Conservation (phyloP, 2,329 filamentous ascomycete species). For the Trichoderma sp. region DNA sequence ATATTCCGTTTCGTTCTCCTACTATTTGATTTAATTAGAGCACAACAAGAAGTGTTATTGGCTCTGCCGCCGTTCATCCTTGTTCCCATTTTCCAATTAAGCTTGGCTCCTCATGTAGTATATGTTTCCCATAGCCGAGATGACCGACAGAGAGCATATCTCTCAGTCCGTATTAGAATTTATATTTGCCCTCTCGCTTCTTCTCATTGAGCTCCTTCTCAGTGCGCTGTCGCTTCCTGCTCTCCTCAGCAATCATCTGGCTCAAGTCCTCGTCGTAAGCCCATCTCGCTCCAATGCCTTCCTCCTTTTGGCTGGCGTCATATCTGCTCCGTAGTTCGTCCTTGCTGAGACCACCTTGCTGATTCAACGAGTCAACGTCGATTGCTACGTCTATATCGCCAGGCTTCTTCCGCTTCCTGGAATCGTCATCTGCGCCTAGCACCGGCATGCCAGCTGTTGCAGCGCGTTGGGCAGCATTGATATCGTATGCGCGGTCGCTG, state of each 20-base stretch:
- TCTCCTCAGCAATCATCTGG: conserved; percentile 95
- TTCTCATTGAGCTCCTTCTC: conserved; percentile 78
- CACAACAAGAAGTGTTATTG: conserved; percentile 7
- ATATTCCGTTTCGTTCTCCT: not conserved
- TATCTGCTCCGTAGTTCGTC: conserved; percentile 82
- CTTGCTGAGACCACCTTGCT: conserved; percentile 78
- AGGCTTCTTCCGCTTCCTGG: conserved; percentile 88
- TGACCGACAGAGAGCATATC: not conserved
- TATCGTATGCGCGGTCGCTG: conserved; percentile 89
- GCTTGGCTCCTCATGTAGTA: not conserved
- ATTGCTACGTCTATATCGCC: conserved; percentile 93
- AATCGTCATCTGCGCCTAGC: conserved; percentile 78
- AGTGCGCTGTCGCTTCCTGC: conserved; percentile 84
- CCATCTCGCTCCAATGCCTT: conserved; percentile 70
- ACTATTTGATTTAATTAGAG: not conserved
- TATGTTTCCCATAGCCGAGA: not conserved
- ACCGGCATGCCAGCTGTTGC: conserved; percentile 60
- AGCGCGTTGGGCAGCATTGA: conserved; percentile 59
- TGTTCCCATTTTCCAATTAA: not conserved
- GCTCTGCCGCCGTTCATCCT: conserved; percentile 12
- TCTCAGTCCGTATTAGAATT: conserved; percentile 36
- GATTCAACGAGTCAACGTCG: conserved; percentile 78
- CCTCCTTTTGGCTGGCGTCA: conserved; percentile 70
- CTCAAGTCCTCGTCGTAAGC: conserved; percentile 84
- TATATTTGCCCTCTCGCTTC: conserved; percentile 60